Evolutionary conservation across 2,329 filamentous ascomycete genomes (phyloP).

Genomic region (Ilyonectria robusta): DNA sequence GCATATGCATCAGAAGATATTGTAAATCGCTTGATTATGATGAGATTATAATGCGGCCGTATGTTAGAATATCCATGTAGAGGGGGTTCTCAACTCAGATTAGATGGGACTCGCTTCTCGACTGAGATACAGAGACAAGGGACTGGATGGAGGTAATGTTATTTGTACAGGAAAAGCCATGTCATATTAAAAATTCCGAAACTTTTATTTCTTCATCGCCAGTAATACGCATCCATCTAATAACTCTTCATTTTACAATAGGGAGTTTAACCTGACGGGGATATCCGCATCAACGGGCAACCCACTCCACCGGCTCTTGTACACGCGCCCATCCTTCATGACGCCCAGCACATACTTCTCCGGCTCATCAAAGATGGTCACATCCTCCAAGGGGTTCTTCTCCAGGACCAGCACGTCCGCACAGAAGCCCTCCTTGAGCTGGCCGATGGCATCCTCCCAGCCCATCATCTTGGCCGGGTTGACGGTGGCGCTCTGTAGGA

Average conservation of each 20-base stretch:
- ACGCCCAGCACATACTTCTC: conserved; percentile 64
- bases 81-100: too few relatives aligned
- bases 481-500: conserved; percentile 53
- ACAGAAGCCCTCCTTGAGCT: conserved; percentile 63
- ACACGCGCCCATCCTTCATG: conserved; percentile 63
- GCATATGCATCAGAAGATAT: not conserved
- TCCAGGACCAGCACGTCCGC: conserved; percentile 68
- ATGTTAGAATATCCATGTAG: not conserved
- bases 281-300: conserved; percentile 36
- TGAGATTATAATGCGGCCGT: not conserved
- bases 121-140: too few relatives aligned
- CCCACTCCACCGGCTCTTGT: conserved; percentile 42
- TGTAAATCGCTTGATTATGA: not conserved
- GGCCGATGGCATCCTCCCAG: conserved; percentile 61
- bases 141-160: too few relatives aligned
- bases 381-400: conserved; percentile 67
- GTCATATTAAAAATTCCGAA: not conserved
- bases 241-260: not conserved
- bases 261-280: conserved; percentile 22
- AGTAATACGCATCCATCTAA: not conserved
- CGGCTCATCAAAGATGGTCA: conserved; percentile 63
- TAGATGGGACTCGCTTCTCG: too few relatives aligned
- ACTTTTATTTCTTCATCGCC: not conserved
- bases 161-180: too few relatives aligned
- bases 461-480: conserved; percentile 65